phyloP scores from a whole-genome alignment of 176 grass and related monocot species.

The Aegilops longissima region DNA sequence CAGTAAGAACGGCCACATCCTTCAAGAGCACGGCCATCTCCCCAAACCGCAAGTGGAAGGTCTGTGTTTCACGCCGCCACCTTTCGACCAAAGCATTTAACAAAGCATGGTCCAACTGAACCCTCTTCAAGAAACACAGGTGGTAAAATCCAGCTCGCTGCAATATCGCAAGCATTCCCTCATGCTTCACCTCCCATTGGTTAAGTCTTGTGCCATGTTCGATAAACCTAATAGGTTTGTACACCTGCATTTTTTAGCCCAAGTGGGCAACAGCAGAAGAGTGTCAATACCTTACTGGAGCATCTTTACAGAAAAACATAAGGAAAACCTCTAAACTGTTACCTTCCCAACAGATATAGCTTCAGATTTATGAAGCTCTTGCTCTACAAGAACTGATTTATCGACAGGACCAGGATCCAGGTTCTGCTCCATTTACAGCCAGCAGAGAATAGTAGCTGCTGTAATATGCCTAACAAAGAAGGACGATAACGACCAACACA shows the following conservation, averaged over 20 bases:
- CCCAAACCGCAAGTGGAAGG: slow-evolving; percentile 49
- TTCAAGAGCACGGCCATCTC: slow-evolving; percentile 50
- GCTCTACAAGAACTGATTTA: slow-evolving; percentile 48
- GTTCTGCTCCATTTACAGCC: slow-evolving; percentile 13
- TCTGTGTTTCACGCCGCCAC: slow-evolving; percentile 52
- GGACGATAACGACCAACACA: not conserved
- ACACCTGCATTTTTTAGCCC: slow-evolving; percentile 33
- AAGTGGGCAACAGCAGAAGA: not conserved
- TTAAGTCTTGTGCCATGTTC: slow-evolving; percentile 54
- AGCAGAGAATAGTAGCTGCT: slow-evolving; percentile 5
- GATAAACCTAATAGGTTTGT: slow-evolving; percentile 53
- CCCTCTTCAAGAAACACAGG: slow-evolving; percentile 45
- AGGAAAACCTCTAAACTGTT: not conserved
- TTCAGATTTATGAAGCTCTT: slow-evolving; percentile 44
- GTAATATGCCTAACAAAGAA: not conserved
- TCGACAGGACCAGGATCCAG: slow-evolving; percentile 51
- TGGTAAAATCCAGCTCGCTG: slow-evolving; percentile 48
- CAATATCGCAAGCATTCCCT: slow-evolving; percentile 34
- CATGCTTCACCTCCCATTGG: slow-evolving; percentile 45
- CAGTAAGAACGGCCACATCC: slow-evolving; percentile 43
- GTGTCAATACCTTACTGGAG: not conserved
- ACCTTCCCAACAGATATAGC: slow-evolving; percentile 47
- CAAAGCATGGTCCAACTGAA: slow-evolving; percentile 45
- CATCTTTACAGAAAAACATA: not conserved
- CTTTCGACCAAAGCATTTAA: slow-evolving; percentile 50